phyloP scores from a whole-genome alignment of 176 grass and related monocot genomes.

The Cenchrus americanus region DNA sequence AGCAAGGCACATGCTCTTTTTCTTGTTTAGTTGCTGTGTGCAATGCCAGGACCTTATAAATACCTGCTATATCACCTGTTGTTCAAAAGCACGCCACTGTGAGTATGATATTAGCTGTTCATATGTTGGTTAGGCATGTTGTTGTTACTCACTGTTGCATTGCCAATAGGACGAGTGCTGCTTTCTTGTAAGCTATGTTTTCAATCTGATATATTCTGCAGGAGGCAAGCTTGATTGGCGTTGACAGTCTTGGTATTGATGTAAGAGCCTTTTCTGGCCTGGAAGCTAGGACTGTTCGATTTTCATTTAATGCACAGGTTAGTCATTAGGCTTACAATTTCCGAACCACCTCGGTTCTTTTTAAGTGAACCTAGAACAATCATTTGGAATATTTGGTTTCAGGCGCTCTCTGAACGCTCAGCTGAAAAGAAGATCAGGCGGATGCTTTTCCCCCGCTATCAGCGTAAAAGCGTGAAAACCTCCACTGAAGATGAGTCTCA shows the following conservation, averaged over 20 bases:
- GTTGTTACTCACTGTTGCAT: conserved; percentile 20
- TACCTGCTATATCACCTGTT: background rate
- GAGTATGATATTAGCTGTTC: background rate
- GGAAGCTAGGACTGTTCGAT: conserved; percentile 73
- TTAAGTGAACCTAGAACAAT: conserved; percentile 7
- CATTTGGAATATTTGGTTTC: conserved; percentile 32
- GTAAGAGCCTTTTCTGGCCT: conserved; percentile 80
- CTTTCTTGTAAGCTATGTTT: conserved; percentile 18
- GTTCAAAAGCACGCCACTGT: background rate
- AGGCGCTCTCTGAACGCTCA: conserved; percentile 77
- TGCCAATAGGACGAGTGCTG: background rate
- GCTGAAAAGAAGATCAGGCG: conserved; percentile 92
- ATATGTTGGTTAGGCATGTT: background rate
- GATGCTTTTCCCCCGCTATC: conserved; percentile 75
- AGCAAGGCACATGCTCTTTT: background rate
- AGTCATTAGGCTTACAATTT: conserved; percentile 20
- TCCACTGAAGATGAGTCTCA: conserved; percentile 54
- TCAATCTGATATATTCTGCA: conserved; percentile 46
- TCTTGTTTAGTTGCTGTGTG: background rate
- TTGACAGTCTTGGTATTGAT: conserved; percentile 89
- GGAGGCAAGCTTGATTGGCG: conserved; percentile 79
- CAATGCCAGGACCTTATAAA: background rate
- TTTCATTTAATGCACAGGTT: conserved; percentile 88
- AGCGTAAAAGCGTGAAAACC: conserved; percentile 58
- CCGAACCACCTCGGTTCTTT: background rate